Evolutionary conservation across 768 basidiomycete species (phyloP), one percentile per base, ranked within the genome.

Genomic region (Suillus spraguei): DNA sequence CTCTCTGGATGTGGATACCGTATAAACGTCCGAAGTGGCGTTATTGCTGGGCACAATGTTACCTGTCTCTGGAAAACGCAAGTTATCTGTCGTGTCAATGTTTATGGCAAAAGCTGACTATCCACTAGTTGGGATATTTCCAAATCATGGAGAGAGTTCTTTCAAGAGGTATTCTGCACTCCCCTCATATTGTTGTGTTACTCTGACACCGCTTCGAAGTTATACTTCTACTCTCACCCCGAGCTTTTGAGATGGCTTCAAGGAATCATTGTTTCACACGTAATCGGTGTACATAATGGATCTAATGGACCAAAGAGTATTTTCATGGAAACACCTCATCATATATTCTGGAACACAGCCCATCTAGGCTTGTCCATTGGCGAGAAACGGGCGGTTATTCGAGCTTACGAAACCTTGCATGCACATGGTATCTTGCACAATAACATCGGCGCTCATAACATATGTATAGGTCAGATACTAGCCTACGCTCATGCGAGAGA

Each of bases 351-450:
- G 71, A 52, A 65, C 20, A 59, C 58, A n/a, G 71, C 70, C 11
- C 53, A 63, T 60, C 53, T 58, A 5, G 28, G 20, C 36, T 62
- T 69, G 32, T 52, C 65, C 39, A 38, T 52, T 11, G 36, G 46
- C 13, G 22, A 56, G 9, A 72, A 71, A 58, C 49, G 63, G 42
- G 50, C 22, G 4, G 59, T 73, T 28, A 32, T 72, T 32, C 60
- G 28, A 14, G 70, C 72, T 6, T 73, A 68, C 47, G 36, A 60
- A 41, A 42, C 46, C 35, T 33, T 73, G 17, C 72, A 73, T 59
- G 62, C 56, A 9, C 68, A 60, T 47, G 67, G 68, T 44, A 63
- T 73, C 56, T 42, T 68, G 35, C 72, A 73, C 59, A 66, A 70
- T 56, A 60, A 63, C 46, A 56, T 67, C 33, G 42, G 55, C 33